Percentiles rank a stretch among this genome's conserved stretches.
These are phyloP conservation scores for Botryotinia globosa DNA, from an alignment of 2,329 filamentous ascomycete species.

Conservation along the genomic window DNA sequence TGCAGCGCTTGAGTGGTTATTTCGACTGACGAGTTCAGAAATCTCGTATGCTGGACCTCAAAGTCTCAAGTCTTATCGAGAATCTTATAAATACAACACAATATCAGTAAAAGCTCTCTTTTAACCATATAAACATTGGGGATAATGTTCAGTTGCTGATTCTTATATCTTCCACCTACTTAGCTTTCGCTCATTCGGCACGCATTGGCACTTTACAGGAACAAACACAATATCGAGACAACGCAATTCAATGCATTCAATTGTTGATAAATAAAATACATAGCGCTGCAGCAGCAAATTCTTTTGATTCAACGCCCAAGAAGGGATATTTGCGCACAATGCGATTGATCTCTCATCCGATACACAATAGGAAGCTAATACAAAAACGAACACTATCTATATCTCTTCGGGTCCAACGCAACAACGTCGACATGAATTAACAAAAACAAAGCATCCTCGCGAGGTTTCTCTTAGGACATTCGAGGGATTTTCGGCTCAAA, in stretches of 20 bases:
- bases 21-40: background rate
- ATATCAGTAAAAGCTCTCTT: background rate
- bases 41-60: background rate
- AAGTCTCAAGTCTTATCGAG: background rate
- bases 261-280: background rate
- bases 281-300: background rate
- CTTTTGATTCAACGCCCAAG: background rate
- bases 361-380: background rate
- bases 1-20: background rate
- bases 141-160: background rate
- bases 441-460: background rate
- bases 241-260: background rate
- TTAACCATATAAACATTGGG: background rate
- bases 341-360: background rate
- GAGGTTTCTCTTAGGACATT: background rate
- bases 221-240: background rate
- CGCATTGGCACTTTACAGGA: background rate
- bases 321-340: background rate
- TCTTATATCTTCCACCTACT: background rate
- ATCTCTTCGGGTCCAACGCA: background rate
- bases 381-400: background rate
- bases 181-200: background rate
- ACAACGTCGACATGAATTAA: background rate
- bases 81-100: no score
- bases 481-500: background rate